Conservation (phyloP, 345 rosid genomes). For the Rhizophora apiculata region DNA sequence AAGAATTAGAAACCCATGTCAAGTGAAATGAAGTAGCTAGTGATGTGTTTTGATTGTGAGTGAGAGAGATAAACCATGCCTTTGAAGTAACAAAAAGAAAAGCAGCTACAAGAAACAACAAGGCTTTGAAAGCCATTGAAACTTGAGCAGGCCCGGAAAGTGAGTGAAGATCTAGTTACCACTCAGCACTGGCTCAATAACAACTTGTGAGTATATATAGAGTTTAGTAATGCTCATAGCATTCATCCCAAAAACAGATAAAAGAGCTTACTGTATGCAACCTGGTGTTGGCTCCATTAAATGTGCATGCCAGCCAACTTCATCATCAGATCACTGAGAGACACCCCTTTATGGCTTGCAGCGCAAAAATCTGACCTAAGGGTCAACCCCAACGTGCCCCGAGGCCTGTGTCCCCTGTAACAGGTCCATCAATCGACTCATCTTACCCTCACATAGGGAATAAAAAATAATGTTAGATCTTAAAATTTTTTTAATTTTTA, state of each 20-base stretch:
- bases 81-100: conserved; percentile 28
- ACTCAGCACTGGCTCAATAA: not conserved
- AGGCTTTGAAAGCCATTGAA: conserved; percentile 36
- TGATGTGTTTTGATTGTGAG: not conserved
- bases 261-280: not conserved
- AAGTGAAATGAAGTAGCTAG: too few species aligned
- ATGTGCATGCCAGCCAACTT: conserved; percentile 26
- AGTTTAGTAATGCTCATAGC: not conserved
- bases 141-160: not conserved
- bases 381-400: not conserved
- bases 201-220: conserved; percentile 2
- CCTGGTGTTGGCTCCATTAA: not conserved
- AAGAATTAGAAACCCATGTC: not conserved
- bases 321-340: conserved; percentile 5
- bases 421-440: not conserved
- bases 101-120: conserved; percentile 27
- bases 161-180: not conserved
- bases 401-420: not conserved
- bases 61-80: conserved; percentile 21
- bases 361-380: not conserved
- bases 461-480: too few species aligned
- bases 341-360: conserved; percentile 9
- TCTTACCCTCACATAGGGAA: not conserved
- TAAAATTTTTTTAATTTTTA: too few species aligned
- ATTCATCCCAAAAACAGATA: not conserved